Evolutionary conservation across 352 stramenopile genomes (phyloP), one percentile per base, ranked within the genome.

Genomic region (Globisporangium middletonii): DNA sequence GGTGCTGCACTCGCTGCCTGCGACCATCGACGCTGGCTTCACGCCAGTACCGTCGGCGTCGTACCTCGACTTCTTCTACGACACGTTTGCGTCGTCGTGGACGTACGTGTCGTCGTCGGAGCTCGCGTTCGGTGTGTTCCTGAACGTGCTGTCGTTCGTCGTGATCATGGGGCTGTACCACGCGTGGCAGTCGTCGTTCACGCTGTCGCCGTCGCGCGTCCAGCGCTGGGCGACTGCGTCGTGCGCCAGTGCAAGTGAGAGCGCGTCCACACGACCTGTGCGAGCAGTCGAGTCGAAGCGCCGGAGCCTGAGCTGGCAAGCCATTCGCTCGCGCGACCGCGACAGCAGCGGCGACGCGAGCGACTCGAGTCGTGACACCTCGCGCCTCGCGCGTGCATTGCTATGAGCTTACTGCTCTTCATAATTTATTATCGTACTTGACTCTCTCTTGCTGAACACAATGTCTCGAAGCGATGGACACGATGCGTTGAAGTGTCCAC

Each of bases 101-200:
- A 54, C 71, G 44, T 78, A 72, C 49, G 38, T 88, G 44, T 77
- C 75, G 30, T 71, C 77, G 35, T 89, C 79, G 5, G 77, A 90
- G 28, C 59, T 88, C 49, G 74, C 76, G 28, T 84, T 82, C 35
- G 77, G 74, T 30, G 72, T 90, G 41, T 68, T 87, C 43, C 50
- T 90, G 37, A 90, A 90, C 63, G 80, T 88, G 55, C 59, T 90
- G 19, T 87, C 76, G 30, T 87, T 88, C 56, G 57, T 87, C 42
- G 67, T 77, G 43, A 88, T 90, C 51, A 72, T 88, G 68, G 54
- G 46, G 6, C 61, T 90, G 37, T 86, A 86, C 59, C 77, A 86
- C 61, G 54, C 75, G 63, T 89, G 76, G 62, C 69, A 83, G 63
- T 59, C 65, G 46, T 67, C 48, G 42, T 62, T 59, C 28, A 44